Percentiles rank a stretch among this genome's conserved stretches.
Evolutionary conservation across 495 filamentous ascomycete species (phyloP).

Genomic region (Podospora tetraspora): DNA sequence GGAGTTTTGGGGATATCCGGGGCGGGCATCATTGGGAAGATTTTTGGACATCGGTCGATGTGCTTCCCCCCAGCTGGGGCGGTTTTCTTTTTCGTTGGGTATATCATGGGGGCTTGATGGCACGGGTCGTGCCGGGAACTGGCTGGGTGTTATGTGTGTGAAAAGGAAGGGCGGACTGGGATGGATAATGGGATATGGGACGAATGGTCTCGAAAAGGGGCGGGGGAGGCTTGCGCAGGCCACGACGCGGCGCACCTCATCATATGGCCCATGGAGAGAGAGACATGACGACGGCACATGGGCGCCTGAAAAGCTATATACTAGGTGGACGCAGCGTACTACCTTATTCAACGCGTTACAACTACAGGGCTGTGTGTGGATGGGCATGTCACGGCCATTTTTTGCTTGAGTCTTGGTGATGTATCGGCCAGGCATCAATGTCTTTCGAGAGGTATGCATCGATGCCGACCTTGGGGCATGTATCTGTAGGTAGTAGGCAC

Average conservation of each 20-base stretch:
- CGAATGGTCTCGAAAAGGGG: not conserved
- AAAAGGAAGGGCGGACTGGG: not conserved
- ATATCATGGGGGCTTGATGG: not conserved
- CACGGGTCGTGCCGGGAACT: not conserved
- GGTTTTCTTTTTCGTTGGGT: slow-evolving; percentile 10
- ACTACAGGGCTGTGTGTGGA: not conserved
- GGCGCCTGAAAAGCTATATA: not conserved
- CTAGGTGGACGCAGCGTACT: not conserved
- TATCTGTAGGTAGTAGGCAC: not conserved
- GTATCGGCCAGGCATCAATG: not conserved
- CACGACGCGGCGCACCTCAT: not conserved
- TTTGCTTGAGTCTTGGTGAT: not conserved
- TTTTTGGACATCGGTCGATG: slow-evolving; percentile 15
- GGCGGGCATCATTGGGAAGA: slow-evolving; percentile 17
- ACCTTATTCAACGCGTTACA: not conserved
- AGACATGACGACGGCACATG: not conserved
- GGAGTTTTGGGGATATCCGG: slow-evolving; percentile 24
- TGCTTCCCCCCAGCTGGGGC: slow-evolving; percentile 2
- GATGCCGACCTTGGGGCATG: not conserved
- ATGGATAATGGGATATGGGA: not conserved
- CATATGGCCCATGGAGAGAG: not conserved
- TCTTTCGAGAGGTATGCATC: not conserved
- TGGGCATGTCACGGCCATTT: not conserved
- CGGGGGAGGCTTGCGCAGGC: not conserved
- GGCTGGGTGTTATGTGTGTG: not conserved